Conservation (phyloP, 1,284 basidiomycete genomes). For the Rhodotorula sp. region DNA sequence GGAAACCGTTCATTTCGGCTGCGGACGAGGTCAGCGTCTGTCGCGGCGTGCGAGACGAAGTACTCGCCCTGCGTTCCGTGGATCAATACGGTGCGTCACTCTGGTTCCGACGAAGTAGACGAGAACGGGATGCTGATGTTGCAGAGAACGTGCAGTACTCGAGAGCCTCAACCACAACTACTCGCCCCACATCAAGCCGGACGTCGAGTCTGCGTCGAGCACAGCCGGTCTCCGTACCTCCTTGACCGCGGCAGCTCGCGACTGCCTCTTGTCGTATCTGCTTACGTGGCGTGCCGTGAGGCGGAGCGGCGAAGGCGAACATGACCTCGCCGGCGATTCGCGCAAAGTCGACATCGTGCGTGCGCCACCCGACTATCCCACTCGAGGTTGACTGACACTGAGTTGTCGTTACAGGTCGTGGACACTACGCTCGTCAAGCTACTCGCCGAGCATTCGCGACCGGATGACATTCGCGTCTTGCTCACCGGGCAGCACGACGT, state of each 20-base stretch:
- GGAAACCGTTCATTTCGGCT: constrained; percentile 52
- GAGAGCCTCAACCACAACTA: constrained; percentile 85
- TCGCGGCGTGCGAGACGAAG: constrained; percentile 63
- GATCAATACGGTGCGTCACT: constrained; percentile 70
- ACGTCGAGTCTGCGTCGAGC: constrained; percentile 64
- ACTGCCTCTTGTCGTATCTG: constrained; percentile 67
- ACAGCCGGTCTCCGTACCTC: constrained; percentile 65
- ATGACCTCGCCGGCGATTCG: constrained; percentile 23
- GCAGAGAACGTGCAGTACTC: constrained; percentile 60
- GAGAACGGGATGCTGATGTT: not conserved
- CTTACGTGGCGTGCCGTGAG: constrained; percentile 55
- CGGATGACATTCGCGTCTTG: constrained; percentile 62
- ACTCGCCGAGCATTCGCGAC: constrained; percentile 63
- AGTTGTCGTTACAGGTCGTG: constrained; percentile 58
- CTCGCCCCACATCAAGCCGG: constrained; percentile 73
- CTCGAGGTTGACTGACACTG: constrained; percentile 7
- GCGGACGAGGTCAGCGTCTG: constrained; percentile 60
- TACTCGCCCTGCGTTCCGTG: constrained; percentile 62
- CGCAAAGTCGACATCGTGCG: constrained; percentile 51
- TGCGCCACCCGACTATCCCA: not conserved
- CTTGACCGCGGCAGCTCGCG: constrained; percentile 60
- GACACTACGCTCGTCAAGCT: constrained; percentile 79
- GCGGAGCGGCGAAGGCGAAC: constrained; percentile 23
- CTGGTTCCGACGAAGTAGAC: no score
- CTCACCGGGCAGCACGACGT: constrained; percentile 57